phyloP scores from a whole-genome alignment of 2,329 filamentous ascomycete genomes.

The Neobulgaria alba region DNA sequence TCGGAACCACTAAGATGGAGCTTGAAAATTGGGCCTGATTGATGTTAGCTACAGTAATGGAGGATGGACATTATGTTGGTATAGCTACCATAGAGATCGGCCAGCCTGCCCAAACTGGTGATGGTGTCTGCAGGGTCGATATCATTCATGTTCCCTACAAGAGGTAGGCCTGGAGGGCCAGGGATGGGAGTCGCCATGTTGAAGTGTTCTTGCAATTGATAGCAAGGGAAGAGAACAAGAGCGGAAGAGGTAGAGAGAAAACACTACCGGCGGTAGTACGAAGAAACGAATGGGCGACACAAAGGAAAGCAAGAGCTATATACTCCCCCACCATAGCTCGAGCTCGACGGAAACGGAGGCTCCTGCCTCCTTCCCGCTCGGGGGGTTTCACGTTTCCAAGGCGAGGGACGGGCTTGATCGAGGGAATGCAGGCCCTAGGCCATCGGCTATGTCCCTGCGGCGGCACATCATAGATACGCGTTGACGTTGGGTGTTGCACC shows the following conservation, averaged over 20 bases:
- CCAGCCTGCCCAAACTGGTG: conserved; percentile 45
- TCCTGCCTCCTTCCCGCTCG: neutral
- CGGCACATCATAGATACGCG: too few species aligned
- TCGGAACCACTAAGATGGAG: conserved; percentile 36
- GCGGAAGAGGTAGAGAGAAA: neutral
- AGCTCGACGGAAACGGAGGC: neutral
- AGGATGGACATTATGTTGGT: neutral
- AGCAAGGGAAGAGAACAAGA: neutral
- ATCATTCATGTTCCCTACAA: conserved; percentile 6
- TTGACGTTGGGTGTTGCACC: too few species aligned
- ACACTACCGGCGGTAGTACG: too few species aligned
- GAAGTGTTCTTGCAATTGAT: neutral
- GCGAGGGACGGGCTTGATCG: too few species aligned
- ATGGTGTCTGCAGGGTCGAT: conserved; percentile 51
- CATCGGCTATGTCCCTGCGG: too few species aligned
- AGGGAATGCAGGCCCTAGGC: too few species aligned
- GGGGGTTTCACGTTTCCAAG: neutral
- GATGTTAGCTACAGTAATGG: conserved; percentile 1
- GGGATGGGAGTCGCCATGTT: conserved; percentile 41
- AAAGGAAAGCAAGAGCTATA: neutral
- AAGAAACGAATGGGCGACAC: too few species aligned
- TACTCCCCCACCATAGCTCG: neutral
- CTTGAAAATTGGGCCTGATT: conserved; percentile 43
- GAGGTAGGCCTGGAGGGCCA: conserved; percentile 51
- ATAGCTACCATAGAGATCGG: conserved; percentile 53